Percentiles rank a stretch among this genome's conserved stretches.
Evolutionary conservation across 192 early-diverging fungal genomes (phyloP).

Genomic region (Coemansia sp.): DNA sequence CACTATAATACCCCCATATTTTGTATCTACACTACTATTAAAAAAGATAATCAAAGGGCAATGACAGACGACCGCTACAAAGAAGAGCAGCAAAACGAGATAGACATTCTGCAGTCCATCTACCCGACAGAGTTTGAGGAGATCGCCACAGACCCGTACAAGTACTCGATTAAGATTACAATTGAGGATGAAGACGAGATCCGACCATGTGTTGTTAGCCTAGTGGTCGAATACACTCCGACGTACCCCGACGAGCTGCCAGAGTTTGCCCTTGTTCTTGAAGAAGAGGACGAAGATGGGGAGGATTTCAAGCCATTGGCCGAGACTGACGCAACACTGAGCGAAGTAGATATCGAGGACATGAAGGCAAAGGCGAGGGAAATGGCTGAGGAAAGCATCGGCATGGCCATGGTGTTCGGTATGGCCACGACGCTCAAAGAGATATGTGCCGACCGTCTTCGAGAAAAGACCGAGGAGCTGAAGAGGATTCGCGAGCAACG

Average conservation of each 20-base stretch:
- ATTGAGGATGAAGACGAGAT: conserved; percentile 63
- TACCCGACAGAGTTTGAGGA: conserved; percentile 75
- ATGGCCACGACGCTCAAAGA: conserved; percentile 80
- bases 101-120: conserved; percentile 80
- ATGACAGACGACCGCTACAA: conserved; percentile 62
- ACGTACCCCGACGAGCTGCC: conserved; percentile 74
- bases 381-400: conserved; percentile 67
- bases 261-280: conserved; percentile 52
- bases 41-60: background rate
- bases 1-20: background rate
- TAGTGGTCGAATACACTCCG: conserved; percentile 68
- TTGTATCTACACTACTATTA: background rate
- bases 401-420: conserved; percentile 92
- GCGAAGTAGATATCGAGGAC: conserved; percentile 35
- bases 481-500: conserved; percentile 54
- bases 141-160: conserved; percentile 49
- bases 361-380: conserved; percentile 30
- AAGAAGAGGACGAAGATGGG: conserved; percentile 27
- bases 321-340: conserved; percentile 53
- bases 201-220: conserved; percentile 53
- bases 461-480: conserved; percentile 54
- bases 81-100: conserved; percentile 77
- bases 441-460: conserved; percentile 60
- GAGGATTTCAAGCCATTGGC: conserved; percentile 8
- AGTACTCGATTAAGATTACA: conserved; percentile 61